A percentile compares a stretch with the other conserved stretches of the same genome.
phyloP scores from a whole-genome alignment of 805 yeast genomes.

The Ogataea neopini region DNA sequence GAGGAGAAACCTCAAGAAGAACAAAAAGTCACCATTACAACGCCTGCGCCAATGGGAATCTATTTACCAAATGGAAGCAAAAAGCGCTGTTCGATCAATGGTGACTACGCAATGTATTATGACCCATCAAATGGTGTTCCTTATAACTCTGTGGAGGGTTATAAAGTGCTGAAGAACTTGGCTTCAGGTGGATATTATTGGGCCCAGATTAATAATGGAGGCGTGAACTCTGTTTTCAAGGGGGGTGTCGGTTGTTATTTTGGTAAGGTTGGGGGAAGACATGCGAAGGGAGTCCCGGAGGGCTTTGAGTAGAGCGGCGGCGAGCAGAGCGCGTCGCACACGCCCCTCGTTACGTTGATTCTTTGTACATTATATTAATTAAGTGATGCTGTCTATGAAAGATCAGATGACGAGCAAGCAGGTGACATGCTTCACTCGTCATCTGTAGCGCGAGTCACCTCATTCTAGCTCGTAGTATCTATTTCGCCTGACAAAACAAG shows the following conservation, averaged over 20 bases:
- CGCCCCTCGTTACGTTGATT: no score
- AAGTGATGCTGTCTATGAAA: conserved; percentile 4
- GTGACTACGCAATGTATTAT: conserved; percentile 75
- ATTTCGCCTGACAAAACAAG: no score
- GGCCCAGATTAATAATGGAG: conserved; percentile 52
- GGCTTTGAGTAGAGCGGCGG: conserved; percentile 61
- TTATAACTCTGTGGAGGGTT: conserved; percentile 81
- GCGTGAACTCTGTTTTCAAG: conserved; percentile 35
- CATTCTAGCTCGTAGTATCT: no score
- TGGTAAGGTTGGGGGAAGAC: conserved; percentile 43
- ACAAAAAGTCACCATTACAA: conserved; percentile 52
- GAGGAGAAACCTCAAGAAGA: conserved; percentile 47
- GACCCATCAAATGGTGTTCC: conserved; percentile 91
- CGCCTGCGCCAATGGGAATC: conserved; percentile 75
- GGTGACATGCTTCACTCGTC: no score
- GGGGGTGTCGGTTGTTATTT: conserved; percentile 45
- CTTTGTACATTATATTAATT: conserved; percentile 4
- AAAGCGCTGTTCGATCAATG: conserved; percentile 72
- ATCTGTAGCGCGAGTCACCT: no score
- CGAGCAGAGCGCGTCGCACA: no score
- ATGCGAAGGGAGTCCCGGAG: conserved; percentile 86
- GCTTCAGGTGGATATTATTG: conserved; percentile 58
- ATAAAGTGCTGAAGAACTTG: conserved; percentile 54
- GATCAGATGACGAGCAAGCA: background rate
- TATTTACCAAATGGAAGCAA: conserved; percentile 68